Percentiles rank a stretch among this genome's conserved stretches.
These are phyloP conservation scores for Sphaerulina populicola DNA, from an alignment of 2,329 filamentous ascomycete species.

Conservation along the genomic window DNA sequence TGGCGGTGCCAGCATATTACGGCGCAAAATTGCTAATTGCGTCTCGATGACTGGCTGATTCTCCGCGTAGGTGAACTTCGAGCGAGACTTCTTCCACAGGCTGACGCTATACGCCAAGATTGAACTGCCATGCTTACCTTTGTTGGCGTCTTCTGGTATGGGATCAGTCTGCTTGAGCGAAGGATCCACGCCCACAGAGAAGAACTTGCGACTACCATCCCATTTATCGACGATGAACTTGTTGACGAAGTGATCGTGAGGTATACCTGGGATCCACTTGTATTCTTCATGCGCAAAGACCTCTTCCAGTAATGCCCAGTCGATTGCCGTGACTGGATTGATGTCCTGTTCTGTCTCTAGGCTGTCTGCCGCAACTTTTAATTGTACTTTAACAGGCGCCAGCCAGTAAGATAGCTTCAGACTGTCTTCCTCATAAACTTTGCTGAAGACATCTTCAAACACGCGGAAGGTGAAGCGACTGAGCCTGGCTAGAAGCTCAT, in stretches of 20 bases:
- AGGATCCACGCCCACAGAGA: slow-evolving; percentile 39
- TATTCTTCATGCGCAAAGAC: slow-evolving; percentile 37
- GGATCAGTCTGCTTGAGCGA: slow-evolving; percentile 56
- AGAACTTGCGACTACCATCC: slow-evolving; percentile 53
- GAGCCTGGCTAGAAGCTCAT: slow-evolving; percentile 47
- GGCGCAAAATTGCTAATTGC: slow-evolving; percentile 63
- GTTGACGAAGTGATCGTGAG: slow-evolving; percentile 37
- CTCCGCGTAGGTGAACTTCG: slow-evolving; percentile 47
- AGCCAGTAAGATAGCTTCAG: slow-evolving; percentile 74
- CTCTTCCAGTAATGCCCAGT: slow-evolving; percentile 52
- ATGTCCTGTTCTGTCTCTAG: neutral
- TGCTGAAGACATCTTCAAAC: slow-evolving; percentile 83
- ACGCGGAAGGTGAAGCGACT: slow-evolving; percentile 64
- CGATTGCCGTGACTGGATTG: slow-evolving; percentile 39
- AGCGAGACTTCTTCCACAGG: slow-evolving; percentile 55
- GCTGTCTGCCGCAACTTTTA: neutral
- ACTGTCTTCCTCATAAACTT: slow-evolving; percentile 59
- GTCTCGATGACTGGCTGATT: slow-evolving; percentile 77
- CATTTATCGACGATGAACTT: slow-evolving; percentile 50
- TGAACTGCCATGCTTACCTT: slow-evolving; percentile 31
- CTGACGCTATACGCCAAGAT: slow-evolving; percentile 82
- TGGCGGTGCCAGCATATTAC: slow-evolving; percentile 70
- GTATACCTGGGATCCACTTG: slow-evolving; percentile 40
- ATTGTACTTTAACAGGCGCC: slow-evolving; percentile 45
- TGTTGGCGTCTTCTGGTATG: slow-evolving; percentile 51